These are phyloP conservation scores for Ceratobasidium sp. DNA, from an alignment of 1,284 basidiomycete genomes.

Conservation along the genomic window DNA sequence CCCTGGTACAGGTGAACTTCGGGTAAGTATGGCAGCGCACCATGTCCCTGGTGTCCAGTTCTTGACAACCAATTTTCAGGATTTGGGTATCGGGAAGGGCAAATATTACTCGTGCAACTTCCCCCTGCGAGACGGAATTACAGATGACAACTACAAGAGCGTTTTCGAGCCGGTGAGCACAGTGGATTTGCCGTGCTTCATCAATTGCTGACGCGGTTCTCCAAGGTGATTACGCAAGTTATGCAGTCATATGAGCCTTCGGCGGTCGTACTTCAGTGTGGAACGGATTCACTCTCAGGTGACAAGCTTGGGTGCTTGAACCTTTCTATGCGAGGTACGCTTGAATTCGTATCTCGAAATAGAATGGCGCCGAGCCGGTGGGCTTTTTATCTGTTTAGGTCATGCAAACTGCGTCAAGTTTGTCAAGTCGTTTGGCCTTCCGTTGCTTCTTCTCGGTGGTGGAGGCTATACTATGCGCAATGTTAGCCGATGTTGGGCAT, in stretches of 20 bases:
- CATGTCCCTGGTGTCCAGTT: neutral
- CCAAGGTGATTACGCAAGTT: slow-evolving; percentile 89
- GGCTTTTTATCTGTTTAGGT: slow-evolving; percentile 56
- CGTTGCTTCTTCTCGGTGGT: slow-evolving; percentile 91
- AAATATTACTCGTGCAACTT: slow-evolving; percentile 96
- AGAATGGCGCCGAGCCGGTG: neutral
- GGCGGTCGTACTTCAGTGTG: slow-evolving; percentile 97
- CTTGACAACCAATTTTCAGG: slow-evolving; percentile 60
- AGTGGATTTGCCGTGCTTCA: slow-evolving; percentile 10
- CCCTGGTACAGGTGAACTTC: slow-evolving; percentile 95
- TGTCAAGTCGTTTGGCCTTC: slow-evolving; percentile 96
- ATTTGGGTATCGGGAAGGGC: slow-evolving; percentile 92
- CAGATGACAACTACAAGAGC: slow-evolving; percentile 93
- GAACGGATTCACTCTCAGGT: slow-evolving; percentile 97
- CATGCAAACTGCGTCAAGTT: slow-evolving; percentile 98
- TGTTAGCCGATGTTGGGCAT: slow-evolving; percentile 97
- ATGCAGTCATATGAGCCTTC: slow-evolving; percentile 97
- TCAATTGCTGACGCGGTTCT: slow-evolving; percentile 12
- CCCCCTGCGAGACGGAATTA: slow-evolving; percentile 94
- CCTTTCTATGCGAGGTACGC: slow-evolving; percentile 90
- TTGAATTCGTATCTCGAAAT: neutral
- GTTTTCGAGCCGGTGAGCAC: slow-evolving; percentile 91
- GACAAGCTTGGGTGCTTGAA: slow-evolving; percentile 98
- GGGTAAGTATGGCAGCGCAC: slow-evolving; percentile 63
- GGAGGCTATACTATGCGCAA: slow-evolving; percentile 99